Conservation (phyloP, 768 basidiomycete species). For the Mycena belliarum region DNA sequence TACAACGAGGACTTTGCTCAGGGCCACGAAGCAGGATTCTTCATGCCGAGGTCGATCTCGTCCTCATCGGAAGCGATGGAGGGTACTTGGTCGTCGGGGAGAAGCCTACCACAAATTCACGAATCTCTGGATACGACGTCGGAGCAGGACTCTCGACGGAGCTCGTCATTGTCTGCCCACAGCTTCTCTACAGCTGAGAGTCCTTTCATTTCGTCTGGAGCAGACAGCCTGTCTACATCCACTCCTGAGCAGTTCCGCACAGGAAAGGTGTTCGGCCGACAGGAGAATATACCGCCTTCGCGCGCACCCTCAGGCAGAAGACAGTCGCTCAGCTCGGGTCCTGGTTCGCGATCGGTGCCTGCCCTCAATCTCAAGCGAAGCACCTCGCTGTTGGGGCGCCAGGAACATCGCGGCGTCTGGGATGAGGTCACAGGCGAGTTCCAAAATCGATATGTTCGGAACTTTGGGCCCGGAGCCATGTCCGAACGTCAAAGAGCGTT, state of each 20-base stretch:
- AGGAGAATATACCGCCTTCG: constrained; percentile 27
- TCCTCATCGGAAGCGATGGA: background rate
- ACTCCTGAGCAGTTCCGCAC: constrained; percentile 8
- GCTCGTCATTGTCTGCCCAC: background rate
- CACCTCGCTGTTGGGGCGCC: constrained; percentile 30
- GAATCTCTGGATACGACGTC: background rate
- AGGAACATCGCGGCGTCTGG: constrained; percentile 4
- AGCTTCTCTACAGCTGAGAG: too few species aligned
- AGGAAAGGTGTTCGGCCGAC: constrained; percentile 14
- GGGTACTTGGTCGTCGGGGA: background rate
- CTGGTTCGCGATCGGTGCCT: constrained; percentile 1
- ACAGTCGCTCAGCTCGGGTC: constrained; percentile 6
- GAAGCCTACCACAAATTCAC: background rate
- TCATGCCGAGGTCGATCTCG: background rate
- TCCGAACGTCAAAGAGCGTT: constrained; percentile 38
- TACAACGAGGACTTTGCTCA: constrained; percentile 35
- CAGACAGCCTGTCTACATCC: constrained; percentile 8
- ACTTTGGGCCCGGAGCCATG: constrained; percentile 24
- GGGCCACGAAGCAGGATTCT: background rate
- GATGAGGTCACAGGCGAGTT: constrained; percentile 19
- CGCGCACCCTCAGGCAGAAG: background rate
- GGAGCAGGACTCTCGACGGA: background rate
- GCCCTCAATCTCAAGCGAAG: constrained; percentile 27
- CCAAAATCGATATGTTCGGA: constrained; percentile 24
- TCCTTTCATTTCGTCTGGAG: constrained; percentile 9